Evolutionary conservation across 352 stramenopile genomes (phyloP).

Genomic region (Plasmopara viticola): DNA sequence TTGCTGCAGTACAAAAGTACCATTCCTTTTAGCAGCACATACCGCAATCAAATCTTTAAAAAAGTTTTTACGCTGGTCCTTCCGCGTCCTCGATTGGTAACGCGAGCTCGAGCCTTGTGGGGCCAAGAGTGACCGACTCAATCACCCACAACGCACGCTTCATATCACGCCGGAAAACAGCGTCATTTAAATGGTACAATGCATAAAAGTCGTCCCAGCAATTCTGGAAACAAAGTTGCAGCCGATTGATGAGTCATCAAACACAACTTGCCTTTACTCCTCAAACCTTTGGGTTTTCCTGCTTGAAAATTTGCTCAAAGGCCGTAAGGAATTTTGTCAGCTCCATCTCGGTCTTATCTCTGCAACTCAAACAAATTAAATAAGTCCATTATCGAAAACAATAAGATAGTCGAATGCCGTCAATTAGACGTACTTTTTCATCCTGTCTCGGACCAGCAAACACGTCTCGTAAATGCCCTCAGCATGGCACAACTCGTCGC

Average conservation of each 20-base stretch:
- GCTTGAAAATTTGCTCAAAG: slow-evolving; percentile 48
- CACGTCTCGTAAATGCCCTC: slow-evolving; percentile 56
- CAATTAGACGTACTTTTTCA: slow-evolving; percentile 28
- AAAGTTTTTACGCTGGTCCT: slow-evolving; percentile 6
- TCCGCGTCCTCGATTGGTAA: slow-evolving; percentile 19
- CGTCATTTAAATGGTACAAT: slow-evolving; percentile 32
- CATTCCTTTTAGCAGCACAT: too few relatives aligned
- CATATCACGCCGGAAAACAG: slow-evolving; percentile 63
- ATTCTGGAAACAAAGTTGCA: slow-evolving; percentile 18
- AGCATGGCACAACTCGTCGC: slow-evolving; percentile 49
- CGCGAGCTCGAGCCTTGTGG: slow-evolving; percentile 46
- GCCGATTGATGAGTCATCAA: not conserved
- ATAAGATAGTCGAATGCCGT: not conserved
- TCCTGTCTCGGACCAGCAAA: slow-evolving; percentile 33
- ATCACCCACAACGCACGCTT: slow-evolving; percentile 49
- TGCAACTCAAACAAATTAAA: slow-evolving; percentile 5
- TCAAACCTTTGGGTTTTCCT: slow-evolving; percentile 55
- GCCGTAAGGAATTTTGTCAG: slow-evolving; percentile 41
- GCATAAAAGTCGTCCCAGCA: slow-evolving; percentile 49
- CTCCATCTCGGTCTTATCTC: slow-evolving; percentile 17
- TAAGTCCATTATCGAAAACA: not conserved
- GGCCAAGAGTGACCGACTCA: slow-evolving; percentile 40
- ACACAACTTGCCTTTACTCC: not conserved
- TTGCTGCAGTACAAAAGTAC: slow-evolving; percentile 11
- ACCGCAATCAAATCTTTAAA: not conserved